Conservation (phyloP, 768 basidiomycete species). For the Lactarius trivialis region DNA sequence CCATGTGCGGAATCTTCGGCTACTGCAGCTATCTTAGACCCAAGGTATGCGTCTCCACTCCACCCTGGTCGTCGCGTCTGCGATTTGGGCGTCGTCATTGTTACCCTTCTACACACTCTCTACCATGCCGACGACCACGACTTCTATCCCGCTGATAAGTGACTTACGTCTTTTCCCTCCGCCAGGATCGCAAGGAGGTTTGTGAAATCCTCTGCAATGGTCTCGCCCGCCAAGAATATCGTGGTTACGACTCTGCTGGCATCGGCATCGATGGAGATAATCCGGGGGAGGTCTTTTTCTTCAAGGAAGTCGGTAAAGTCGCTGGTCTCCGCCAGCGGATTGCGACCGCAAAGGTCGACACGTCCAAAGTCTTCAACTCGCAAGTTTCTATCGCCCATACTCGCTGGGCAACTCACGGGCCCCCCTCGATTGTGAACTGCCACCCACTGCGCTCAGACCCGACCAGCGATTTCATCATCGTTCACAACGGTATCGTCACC, state of each 20-base stretch:
- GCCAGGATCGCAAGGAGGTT: slow-evolving; percentile 46
- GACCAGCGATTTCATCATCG: slow-evolving; percentile 78
- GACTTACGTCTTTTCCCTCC: neutral
- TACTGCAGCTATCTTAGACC: slow-evolving; percentile 95
- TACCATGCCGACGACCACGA: neutral
- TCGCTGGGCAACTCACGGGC: slow-evolving; percentile 98
- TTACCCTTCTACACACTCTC: neutral
- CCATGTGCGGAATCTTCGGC: slow-evolving; percentile 93
- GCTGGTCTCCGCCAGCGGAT: slow-evolving; percentile 88
- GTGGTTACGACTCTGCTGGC: slow-evolving; percentile 96
- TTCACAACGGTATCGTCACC: slow-evolving; percentile 99
- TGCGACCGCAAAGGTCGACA: slow-evolving; percentile 59
- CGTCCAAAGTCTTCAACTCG: slow-evolving; percentile 67
- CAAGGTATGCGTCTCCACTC: slow-evolving; percentile 53
- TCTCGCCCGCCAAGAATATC: slow-evolving; percentile 92
- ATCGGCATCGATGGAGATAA: slow-evolving; percentile 89
- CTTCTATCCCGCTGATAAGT: neutral
- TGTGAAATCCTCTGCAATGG: slow-evolving; percentile 88
- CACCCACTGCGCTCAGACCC: slow-evolving; percentile 89
- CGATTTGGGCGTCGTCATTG: neutral
- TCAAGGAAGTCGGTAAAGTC: slow-evolving; percentile 99
- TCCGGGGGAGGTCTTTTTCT: slow-evolving; percentile 66
- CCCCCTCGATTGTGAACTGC: slow-evolving; percentile 83
- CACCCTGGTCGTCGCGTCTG: neutral
- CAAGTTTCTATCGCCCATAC: slow-evolving; percentile 99